phyloP scores from a whole-genome alignment of 2,329 filamentous ascomycete species.

The Sporothrix protearum region DNA sequence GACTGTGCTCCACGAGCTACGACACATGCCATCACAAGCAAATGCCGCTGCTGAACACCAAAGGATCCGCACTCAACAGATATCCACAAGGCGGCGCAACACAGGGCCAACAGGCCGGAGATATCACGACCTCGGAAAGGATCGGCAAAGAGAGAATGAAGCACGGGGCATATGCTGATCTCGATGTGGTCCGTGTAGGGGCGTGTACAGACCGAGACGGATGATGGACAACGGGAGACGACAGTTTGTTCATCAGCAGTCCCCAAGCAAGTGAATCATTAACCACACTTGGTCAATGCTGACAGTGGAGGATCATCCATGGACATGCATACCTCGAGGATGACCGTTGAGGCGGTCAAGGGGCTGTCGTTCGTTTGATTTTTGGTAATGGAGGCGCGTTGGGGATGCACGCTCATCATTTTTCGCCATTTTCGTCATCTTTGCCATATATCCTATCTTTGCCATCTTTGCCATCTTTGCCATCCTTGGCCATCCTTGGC shows the following conservation, averaged over 20 bases:
- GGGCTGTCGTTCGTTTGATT: neutral
- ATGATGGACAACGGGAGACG: neutral
- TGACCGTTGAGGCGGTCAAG: neutral
- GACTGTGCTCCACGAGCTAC: neutral
- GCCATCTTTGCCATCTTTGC: too few relatives aligned
- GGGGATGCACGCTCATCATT: neutral
- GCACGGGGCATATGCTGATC: neutral
- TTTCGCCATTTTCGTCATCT: neutral
- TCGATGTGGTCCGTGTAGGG: neutral
- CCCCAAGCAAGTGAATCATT: neutral
- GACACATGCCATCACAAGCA: neutral
- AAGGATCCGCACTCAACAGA: neutral
- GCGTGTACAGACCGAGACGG: neutral
- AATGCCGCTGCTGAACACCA: neutral
- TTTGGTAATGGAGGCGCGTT: neutral
- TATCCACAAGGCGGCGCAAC: neutral
- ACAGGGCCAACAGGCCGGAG: neutral
- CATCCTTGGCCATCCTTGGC: too few relatives aligned
- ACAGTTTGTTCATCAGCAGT: neutral
- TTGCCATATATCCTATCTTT: too few relatives aligned
- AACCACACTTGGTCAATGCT: neutral
- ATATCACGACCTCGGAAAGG: neutral
- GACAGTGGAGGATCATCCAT: neutral
- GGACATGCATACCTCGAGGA: neutral
- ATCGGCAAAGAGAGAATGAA: neutral